These are phyloP conservation scores for Neurospora sp. DNA, from an alignment of 495 filamentous ascomycete genomes.

Conservation along the genomic window DNA sequence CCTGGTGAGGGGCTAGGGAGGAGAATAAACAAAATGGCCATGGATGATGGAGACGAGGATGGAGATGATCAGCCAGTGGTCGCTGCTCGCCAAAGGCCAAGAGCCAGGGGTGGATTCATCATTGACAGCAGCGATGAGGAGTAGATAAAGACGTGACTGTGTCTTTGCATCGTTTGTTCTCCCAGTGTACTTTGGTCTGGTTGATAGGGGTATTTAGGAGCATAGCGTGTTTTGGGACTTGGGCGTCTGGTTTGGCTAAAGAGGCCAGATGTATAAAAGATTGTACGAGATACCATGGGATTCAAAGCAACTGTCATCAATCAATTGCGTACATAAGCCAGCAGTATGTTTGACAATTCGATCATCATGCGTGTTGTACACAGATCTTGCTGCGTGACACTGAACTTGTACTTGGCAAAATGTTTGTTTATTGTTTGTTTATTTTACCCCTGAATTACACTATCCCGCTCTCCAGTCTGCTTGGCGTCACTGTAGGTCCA, in stretches of 20 bases:
- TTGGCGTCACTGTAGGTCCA: neutral
- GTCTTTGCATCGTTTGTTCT: neutral
- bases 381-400: neutral
- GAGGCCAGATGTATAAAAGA: neutral
- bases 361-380: neutral
- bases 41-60: slow-evolving; percentile 16
- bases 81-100: slow-evolving; percentile 24
- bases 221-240: neutral
- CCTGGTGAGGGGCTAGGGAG: slow-evolving; percentile 12
- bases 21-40: slow-evolving; percentile 12
- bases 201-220: neutral
- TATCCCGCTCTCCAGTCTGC: neutral
- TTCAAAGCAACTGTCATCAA: neutral
- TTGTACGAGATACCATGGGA: neutral
- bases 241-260: neutral
- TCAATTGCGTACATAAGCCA: neutral
- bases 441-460: neutral
- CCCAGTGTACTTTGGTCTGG: neutral
- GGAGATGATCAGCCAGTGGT: slow-evolving; percentile 27
- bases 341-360: neutral
- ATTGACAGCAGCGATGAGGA: slow-evolving; percentile 49
- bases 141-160: slow-evolving; percentile 6
- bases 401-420: neutral
- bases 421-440: neutral
- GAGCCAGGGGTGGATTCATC: slow-evolving; percentile 41